Evolutionary conservation across 2,329 filamentous ascomycete genomes (phyloP), one percentile per base, ranked within the genome.

Genomic region (Aspergillus uvarum): DNA sequence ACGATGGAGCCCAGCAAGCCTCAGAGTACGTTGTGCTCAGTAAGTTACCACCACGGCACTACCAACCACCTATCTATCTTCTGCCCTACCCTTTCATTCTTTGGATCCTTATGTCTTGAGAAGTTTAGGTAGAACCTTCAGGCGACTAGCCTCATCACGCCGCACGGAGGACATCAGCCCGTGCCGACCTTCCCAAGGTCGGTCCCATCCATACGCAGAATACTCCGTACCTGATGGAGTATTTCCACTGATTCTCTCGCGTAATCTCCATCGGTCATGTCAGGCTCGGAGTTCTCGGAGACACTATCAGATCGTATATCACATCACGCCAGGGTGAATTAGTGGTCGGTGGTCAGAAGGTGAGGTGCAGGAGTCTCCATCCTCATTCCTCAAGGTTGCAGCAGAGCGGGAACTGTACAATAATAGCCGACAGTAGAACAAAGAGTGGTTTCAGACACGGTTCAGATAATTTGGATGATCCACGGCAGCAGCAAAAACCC

Each of bases 191-290:
- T 22, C 22, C 22, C 22, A 22, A 22, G 22, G 22, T 59, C 52
- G 22, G 22, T 59, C 52, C 44, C 63, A 62, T 56, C 58, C 56
- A 59, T 51, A 57, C 14, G 14, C 32, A 67, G 26, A 29, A 29
- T 29, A 22, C 26, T 8, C 2, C 3, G 8, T 29, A 10, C 7
- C 3, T 29, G 26, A 29, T 29, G 26, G 26, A 29, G 7, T 29
- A 29, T 29, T 29, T 29, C 26, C 26, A 29, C 26, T 29, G 6
- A 29, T 64, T 62, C 22, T 49, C 61, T 66, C 62, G 53, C 65
- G 65, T 67, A 67, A 65, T 64, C 47, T 51, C 26, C 47, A 53
- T 57, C 60, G 57, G 56, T 53, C 48, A 61, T 57, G 47, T 49
- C 44, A 32, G 52, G 52, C 24, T 21, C 47, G 52, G 38, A 44